Evolutionary conservation across 179 eudicot species (phyloP), one percentile per base, ranked within the genome.

Genomic region (Patellifolia procumbens): DNA sequence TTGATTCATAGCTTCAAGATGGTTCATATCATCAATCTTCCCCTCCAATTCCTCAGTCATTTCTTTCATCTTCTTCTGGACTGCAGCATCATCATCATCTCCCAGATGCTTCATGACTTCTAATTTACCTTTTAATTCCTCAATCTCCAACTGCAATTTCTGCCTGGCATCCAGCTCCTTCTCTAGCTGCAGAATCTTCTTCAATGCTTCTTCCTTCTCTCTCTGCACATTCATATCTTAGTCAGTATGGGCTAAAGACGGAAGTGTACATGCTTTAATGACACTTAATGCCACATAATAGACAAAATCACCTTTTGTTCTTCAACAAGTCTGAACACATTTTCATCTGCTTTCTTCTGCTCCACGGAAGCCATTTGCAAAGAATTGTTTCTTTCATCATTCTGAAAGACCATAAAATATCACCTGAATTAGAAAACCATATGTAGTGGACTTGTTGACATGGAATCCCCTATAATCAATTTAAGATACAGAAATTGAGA

Each of bases 301-400:
- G 20, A 46, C n/a, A 74, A 72, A 48, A n/a, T 56, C 55, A 94
- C 98, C 98, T 87, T 88, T 59, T 92, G 98, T 76, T 88, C 95
- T 78, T 92, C 97, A 22, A 92, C 91, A 81, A 94, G 85, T 83
- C 88, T 92, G 85, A 90, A 35, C 5, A 91, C 93, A 83, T 89
- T 92, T 81, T 84, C 92, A 82, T 91, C 98, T 70, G 92, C 90
- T 80, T 85, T 92, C 78, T 74, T 81, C 68, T 91, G 97, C 89
- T 89, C 97, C 78, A 85, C 68, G 59, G 97, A 70, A 80, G 98
- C 98, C 87, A 88, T 86, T 76, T 81, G 84, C 79, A 90, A 93
- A 5, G 86, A 84, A 76, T 81, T 87, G 78, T 90, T 94, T 75
- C 85, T 83, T 55, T 84, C 84, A 64, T 88, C 91, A 86, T 89